Evolutionary conservation across 2,329 filamentous ascomycete species (phyloP).

Genomic region (Magnaporthales sp.): DNA sequence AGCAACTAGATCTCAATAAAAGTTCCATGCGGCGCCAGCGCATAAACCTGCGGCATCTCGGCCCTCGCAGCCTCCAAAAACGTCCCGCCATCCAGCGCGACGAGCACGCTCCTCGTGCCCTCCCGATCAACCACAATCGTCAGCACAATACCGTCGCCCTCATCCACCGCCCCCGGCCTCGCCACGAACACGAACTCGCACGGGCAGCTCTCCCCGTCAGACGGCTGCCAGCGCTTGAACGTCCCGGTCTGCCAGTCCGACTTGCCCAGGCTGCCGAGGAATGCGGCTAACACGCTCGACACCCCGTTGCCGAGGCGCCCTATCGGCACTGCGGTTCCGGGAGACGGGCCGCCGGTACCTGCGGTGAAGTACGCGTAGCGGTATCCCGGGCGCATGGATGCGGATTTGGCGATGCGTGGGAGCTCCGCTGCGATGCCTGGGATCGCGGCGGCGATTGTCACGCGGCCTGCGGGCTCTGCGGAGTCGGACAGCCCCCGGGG

Average conservation of each 20-base stretch:
- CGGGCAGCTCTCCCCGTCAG: constrained; percentile 18
- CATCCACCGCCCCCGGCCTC: constrained; percentile 9
- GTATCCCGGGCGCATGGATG: constrained; percentile 9
- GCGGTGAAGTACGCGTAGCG: constrained; percentile 13
- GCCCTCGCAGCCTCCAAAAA: constrained; percentile 12
- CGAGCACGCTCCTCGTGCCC: constrained; percentile 11
- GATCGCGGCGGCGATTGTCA: constrained; percentile 9
- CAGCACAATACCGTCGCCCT: constrained; percentile 12
- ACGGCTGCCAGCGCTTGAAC: constrained; percentile 10
- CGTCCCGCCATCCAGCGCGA: constrained; percentile 11
- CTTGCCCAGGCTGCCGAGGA: constrained; percentile 12
- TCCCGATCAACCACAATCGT: constrained; percentile 11
- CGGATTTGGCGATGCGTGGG: constrained; percentile 11
- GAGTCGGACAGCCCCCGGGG: not conserved
- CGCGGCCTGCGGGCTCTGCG: constrained; percentile 2
- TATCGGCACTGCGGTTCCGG: constrained; percentile 11
- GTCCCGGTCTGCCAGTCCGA: constrained; percentile 12
- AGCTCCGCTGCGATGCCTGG: constrained; percentile 11
- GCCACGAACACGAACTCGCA: constrained; percentile 13
- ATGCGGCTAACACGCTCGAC: not conserved
- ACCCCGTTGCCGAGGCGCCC: not conserved
- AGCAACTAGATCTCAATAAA: no score
- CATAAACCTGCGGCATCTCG: constrained; percentile 10
- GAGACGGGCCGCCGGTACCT: constrained; percentile 9
- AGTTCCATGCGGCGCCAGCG: no score